Conservation (phyloP, 2,329 filamentous ascomycete genomes). For the Aspergillus cejpii region DNA sequence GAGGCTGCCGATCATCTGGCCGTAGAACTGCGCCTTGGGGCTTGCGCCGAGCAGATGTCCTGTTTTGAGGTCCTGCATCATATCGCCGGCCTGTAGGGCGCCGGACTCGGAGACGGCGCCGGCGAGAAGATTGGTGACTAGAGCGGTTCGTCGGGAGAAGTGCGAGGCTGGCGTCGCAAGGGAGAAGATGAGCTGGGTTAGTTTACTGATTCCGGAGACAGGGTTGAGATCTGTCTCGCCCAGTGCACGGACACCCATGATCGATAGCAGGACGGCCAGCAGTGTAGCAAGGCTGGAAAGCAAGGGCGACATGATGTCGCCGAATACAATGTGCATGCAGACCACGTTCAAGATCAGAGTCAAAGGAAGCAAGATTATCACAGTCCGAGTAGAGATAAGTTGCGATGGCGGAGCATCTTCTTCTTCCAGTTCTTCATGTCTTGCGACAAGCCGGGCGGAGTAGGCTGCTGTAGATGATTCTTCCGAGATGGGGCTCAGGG, state of each 20-base stretch:
- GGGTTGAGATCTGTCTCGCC: conserved; percentile 91
- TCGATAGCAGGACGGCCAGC: conserved; percentile 64
- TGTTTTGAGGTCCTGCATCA: conserved; percentile 96
- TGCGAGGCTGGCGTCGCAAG: conserved; percentile 69
- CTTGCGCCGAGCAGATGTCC: conserved; percentile 87
- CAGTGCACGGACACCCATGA: conserved; percentile 59
- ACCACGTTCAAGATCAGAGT: conserved; percentile 74
- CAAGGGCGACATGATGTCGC: conserved; percentile 69
- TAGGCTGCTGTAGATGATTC: conserved; percentile 14
- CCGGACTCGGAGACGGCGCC: conserved; percentile 81
- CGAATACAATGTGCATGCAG: conserved; percentile 78
- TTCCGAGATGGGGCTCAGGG: conserved; percentile 20
- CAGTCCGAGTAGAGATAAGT: conserved; percentile 64
- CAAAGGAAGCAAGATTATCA: conserved; percentile 65
- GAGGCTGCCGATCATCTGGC: conserved; percentile 83
- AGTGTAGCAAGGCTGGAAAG: conserved; percentile 72
- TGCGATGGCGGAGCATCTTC: conserved; percentile 77
- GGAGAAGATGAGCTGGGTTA: conserved; percentile 93
- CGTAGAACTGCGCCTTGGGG: conserved; percentile 93
- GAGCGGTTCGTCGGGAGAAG: conserved; percentile 68
- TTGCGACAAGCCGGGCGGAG: conserved; percentile 1
- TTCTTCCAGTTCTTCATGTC: conserved; percentile 26
- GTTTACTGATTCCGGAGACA: conserved; percentile 91
- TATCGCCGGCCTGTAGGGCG: conserved; percentile 87
- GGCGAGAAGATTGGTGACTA: conserved; percentile 92